Conservation (phyloP, 495 filamentous ascomycete genomes). For the Viridothelium virens region DNA sequence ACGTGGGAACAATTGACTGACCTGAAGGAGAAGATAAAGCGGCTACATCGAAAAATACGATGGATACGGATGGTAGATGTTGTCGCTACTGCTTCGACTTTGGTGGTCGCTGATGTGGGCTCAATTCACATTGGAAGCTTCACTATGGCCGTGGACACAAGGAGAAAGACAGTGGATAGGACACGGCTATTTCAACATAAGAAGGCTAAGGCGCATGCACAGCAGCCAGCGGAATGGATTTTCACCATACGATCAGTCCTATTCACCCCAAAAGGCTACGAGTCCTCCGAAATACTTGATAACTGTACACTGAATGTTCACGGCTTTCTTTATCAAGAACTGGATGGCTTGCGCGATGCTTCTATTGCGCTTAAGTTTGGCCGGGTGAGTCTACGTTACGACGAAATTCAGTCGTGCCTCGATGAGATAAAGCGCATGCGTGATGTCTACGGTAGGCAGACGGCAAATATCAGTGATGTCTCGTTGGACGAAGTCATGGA, state of each 20-base stretch:
- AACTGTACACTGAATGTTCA: conserved; percentile 82
- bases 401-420: conserved; percentile 64
- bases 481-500: conserved; percentile 69
- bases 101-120: conserved; percentile 71
- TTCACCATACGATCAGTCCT: conserved; percentile 75
- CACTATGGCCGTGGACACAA: conserved; percentile 79
- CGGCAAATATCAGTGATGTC: conserved; percentile 41
- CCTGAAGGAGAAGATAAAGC: conserved; percentile 77
- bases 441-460: conserved; percentile 25
- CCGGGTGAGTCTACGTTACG: conserved; percentile 79
- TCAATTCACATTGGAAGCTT: conserved; percentile 75
- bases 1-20: conserved; percentile 70
- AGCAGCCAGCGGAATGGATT: conserved; percentile 90
- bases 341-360: conserved; percentile 82
- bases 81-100: conserved; percentile 67
- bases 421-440: conserved; percentile 43
- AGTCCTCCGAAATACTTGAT: conserved; percentile 84
- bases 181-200: conserved; percentile 84
- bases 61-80: conserved; percentile 89
- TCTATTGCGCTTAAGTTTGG: conserved; percentile 87
- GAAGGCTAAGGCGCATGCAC: conserved; percentile 58
- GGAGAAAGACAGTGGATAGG: conserved; percentile 82
- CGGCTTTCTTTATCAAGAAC: conserved; percentile 78
- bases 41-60: conserved; percentile 73
- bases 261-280: conserved; percentile 75